phyloP scores from a whole-genome alignment of 495 filamentous ascomycete species.

The Penicillium atrosanguineum region DNA sequence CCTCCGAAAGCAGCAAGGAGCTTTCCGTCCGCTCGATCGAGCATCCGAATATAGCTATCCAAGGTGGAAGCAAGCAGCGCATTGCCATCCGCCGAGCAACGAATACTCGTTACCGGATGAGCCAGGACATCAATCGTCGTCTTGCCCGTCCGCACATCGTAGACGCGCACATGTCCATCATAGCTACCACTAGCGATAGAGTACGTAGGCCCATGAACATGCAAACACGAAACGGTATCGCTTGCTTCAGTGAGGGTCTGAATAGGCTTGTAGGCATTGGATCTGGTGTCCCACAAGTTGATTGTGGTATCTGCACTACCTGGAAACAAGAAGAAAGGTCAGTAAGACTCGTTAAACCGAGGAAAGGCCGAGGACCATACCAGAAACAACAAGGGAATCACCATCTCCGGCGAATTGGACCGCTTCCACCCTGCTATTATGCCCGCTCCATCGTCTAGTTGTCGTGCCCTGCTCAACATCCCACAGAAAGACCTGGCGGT shows the following conservation, averaged over 20 bases:
- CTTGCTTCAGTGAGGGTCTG: conserved; percentile 75
- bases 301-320: conserved; percentile 82
- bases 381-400: conserved; percentile 63
- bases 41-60: conserved; percentile 73
- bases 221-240: conserved; percentile 69
- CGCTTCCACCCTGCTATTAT: conserved; percentile 69
- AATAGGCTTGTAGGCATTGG: conserved; percentile 62
- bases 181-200: conserved; percentile 67
- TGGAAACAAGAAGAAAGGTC: conserved; percentile 9
- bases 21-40: conserved; percentile 74
- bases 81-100: conserved; percentile 66
- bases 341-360: background rate
- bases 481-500: conserved; percentile 89
- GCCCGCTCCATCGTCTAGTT: conserved; percentile 69
- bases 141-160: conserved; percentile 83
- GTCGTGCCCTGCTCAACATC: conserved; percentile 80
- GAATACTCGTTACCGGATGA: conserved; percentile 62
- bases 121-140: conserved; percentile 66
- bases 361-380: conserved; percentile 23
- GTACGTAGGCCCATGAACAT: conserved; percentile 40
- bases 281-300: conserved; percentile 78
- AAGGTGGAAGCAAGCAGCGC: conserved; percentile 71
- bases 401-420: conserved; percentile 76
- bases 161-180: conserved; percentile 78
- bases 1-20: conserved; percentile 70